Conservation (phyloP, 148 eudicot species). For the Salicornia ramosissima region DNA sequence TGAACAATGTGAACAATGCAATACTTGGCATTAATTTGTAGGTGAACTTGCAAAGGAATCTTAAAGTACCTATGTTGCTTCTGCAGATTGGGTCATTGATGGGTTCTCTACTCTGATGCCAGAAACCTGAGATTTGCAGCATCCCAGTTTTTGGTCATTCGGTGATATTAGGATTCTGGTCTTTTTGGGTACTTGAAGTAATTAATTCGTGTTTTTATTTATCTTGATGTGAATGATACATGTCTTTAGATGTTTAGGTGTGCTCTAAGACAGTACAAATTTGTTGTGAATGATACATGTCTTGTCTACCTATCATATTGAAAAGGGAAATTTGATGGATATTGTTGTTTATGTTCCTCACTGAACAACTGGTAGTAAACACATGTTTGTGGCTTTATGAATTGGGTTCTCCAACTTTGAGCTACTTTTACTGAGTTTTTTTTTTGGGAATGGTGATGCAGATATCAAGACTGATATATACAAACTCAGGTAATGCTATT, state of each 20-base stretch:
- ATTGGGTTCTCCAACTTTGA: neutral
- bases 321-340: neutral
- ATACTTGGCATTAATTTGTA: no score
- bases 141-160: neutral
- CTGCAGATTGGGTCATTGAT: neutral
- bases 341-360: neutral
- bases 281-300: neutral
- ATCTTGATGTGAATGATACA: neutral
- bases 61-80: neutral
- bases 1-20: no score
- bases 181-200: neutral
- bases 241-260: no score
- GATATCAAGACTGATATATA: slow-evolving; percentile 85
- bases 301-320: neutral
- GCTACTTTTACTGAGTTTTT: slow-evolving; percentile 14
- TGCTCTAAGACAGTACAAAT: neutral
- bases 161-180: neutral
- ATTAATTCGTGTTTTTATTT: neutral
- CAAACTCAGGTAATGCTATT: slow-evolving; percentile 78
- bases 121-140: neutral
- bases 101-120: neutral
- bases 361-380: neutral
- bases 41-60: neutral
- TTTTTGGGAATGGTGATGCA: slow-evolving; percentile 27
- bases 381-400: neutral